Evolutionary conservation across 257 asterid species (phyloP).

Genomic region (Anisodus acutangulus): DNA sequence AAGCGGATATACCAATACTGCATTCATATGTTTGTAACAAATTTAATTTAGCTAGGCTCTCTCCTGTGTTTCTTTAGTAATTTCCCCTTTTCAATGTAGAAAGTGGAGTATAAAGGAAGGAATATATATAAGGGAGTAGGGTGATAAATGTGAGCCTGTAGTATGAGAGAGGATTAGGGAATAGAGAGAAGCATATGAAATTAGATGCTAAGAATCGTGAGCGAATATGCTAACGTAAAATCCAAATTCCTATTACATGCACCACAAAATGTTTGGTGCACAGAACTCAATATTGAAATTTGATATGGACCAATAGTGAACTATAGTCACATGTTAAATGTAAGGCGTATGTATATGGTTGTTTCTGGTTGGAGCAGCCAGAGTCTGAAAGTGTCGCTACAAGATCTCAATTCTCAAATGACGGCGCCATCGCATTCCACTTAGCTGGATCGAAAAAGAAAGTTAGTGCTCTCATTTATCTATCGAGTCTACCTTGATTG

Average conservation of each 20-base stretch:
- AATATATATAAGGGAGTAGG: conserved; percentile 37
- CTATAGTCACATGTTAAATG: background rate
- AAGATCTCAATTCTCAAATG: background rate
- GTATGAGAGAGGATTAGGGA: conserved; percentile 29
- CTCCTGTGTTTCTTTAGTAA: background rate
- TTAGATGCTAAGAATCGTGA: conserved; percentile 65
- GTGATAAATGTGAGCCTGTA: conserved; percentile 44
- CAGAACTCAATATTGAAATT: background rate
- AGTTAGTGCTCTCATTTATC: too few species aligned
- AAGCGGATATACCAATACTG: conserved; percentile 60
- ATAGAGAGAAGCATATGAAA: conserved; percentile 39
- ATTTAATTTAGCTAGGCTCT: conserved; percentile 9
- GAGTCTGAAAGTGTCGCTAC: background rate
- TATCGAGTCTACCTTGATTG: too few species aligned
- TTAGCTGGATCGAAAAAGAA: background rate
- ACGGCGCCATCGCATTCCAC: background rate
- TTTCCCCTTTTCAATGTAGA: background rate
- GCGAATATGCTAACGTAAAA: conserved; percentile 47
- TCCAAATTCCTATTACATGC: conserved; percentile 33
- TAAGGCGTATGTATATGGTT: background rate
- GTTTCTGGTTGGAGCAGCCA: background rate
- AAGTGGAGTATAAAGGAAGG: conserved; percentile 1
- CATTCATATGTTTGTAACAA: conserved; percentile 36
- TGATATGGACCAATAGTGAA: background rate
- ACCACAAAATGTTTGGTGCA: conserved; percentile 31